A percentile compares a stretch with the other conserved stretches of the same genome.
These are phyloP conservation scores for Trichoderma oligosporum DNA, from an alignment of 2,329 filamentous ascomycete genomes.

Conservation along the genomic window DNA sequence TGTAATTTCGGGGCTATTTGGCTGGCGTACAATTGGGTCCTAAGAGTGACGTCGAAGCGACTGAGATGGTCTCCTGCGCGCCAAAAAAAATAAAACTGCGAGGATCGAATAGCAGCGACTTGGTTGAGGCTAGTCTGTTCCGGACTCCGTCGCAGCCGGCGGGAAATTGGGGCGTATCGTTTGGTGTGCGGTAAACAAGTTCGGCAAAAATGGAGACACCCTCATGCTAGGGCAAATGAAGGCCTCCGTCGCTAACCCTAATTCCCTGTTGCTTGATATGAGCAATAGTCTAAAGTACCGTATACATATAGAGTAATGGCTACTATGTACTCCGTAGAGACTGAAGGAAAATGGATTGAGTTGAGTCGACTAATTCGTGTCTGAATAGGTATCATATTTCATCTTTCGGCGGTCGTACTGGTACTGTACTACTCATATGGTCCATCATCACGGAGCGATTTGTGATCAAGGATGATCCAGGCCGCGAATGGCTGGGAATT, in stretches of 20 bases:
- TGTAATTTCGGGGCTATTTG: constrained; percentile 18
- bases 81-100: constrained; percentile 6
- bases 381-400: too few species aligned
- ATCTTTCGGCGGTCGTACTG: too few species aligned
- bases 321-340: too few species aligned
- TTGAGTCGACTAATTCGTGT: too few species aligned
- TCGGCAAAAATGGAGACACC: constrained; percentile 15
- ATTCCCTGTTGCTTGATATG: constrained; percentile 1
- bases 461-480: too few species aligned
- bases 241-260: neutral
- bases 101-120: constrained; percentile 13
- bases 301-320: too few species aligned
- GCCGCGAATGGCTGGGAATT: neutral
- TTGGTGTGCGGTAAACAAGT: constrained; percentile 7
- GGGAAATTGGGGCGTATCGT: constrained; percentile 12
- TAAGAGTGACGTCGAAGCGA: constrained; percentile 13
- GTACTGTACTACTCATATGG: too few species aligned
- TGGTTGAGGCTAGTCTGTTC: constrained; percentile 11
- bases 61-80: constrained; percentile 14
- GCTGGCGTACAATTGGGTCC: constrained; percentile 5
- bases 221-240: neutral
- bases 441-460: too few species aligned
- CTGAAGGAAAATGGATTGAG: too few species aligned
- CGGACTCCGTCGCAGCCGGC: constrained; percentile 14
- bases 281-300: too few species aligned